A percentile compares a stretch with the other conserved stretches of the same genome.
phyloP scores from a whole-genome alignment of 2,329 filamentous ascomycete genomes.

The Cladosporium sp. region DNA sequence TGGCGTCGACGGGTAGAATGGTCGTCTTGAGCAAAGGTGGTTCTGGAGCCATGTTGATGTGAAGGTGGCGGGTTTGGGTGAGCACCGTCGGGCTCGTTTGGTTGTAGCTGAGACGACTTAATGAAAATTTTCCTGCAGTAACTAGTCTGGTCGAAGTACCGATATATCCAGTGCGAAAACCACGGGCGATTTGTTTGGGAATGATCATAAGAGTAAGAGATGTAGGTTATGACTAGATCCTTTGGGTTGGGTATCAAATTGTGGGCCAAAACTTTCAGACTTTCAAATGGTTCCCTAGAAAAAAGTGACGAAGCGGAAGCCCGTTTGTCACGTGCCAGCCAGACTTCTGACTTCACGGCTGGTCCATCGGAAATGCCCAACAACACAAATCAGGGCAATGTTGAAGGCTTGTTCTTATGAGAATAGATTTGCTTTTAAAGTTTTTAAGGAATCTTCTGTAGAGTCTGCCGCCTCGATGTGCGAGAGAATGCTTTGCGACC shows the following conservation, averaged over 20 bases:
- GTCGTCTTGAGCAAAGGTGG: slow-evolving; percentile 26
- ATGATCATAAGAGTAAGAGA: neutral
- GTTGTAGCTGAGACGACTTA: too few relatives aligned
- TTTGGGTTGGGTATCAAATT: neutral
- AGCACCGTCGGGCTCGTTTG: neutral
- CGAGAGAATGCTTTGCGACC: neutral
- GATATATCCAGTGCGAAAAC: neutral
- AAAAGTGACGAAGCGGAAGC: neutral
- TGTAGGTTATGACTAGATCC: neutral
- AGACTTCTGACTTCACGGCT: too few relatives aligned
- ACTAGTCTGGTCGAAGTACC: neutral
- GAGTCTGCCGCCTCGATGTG: neutral
- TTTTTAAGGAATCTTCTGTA: too few relatives aligned
- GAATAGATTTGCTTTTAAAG: too few relatives aligned
- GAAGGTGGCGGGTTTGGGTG: neutral
- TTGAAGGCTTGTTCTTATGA: too few relatives aligned
- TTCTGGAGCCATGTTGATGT: slow-evolving; percentile 16
- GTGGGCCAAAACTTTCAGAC: neutral
- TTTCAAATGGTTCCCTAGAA: neutral
- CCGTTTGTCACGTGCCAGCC: too few relatives aligned
- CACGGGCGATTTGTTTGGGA: neutral
- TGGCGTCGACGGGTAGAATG: slow-evolving; percentile 38
- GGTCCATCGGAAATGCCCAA: too few relatives aligned
- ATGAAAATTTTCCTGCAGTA: too few relatives aligned
- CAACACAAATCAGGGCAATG: too few relatives aligned